A percentile compares a stretch with the other conserved stretches of the same genome.
Evolutionary conservation across 1,139 yeast genomes (phyloP).

Genomic region (Taphrina populina): DNA sequence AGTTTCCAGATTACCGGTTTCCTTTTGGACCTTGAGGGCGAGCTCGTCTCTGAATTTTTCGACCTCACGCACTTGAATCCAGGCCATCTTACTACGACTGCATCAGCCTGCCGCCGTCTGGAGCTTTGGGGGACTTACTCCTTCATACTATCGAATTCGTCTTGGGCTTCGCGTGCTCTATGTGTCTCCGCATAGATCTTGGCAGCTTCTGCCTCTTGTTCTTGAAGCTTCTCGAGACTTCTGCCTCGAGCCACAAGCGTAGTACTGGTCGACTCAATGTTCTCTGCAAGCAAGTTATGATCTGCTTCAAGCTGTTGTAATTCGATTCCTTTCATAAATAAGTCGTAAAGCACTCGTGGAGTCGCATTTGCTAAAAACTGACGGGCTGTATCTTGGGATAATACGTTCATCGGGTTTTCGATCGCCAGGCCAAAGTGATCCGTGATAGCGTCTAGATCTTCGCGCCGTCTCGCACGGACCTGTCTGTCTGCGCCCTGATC

Average conservation of each 20-base stretch:
- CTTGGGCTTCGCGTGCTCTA: conserved; percentile 41
- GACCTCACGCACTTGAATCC: conserved; percentile 49
- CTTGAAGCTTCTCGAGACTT: conserved; percentile 19
- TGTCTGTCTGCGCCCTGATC: conserved; percentile 53
- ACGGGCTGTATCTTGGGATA: conserved; percentile 92
- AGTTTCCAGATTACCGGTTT: conserved; percentile 3
- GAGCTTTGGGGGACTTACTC: conserved; percentile 31
- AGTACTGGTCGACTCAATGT: conserved; percentile 37
- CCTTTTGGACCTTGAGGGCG: not conserved
- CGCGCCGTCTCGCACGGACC: conserved; percentile 60
- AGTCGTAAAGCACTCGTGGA: conserved; percentile 65
- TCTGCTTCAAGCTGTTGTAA: conserved; percentile 53
- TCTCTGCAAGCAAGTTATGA: conserved; percentile 44
- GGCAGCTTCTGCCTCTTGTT: conserved; percentile 39
- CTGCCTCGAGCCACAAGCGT: conserved; percentile 22
- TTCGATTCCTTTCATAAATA: conserved; percentile 77
- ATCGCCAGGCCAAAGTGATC: conserved; percentile 73
- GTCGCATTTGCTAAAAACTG: conserved; percentile 77
- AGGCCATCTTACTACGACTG: conserved; percentile 30
- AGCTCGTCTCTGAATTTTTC: conserved; percentile 36
- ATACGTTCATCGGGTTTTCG: conserved; percentile 87
- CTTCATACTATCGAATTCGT: conserved; percentile 28
- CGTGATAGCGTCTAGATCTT: conserved; percentile 65
- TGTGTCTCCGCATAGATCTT: conserved; percentile 46
- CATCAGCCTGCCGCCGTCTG: conserved; percentile 28